These are phyloP conservation scores for Ascochyta viciae-villosae DNA, from an alignment of 2,329 filamentous ascomycete genomes.

Conservation along the genomic window DNA sequence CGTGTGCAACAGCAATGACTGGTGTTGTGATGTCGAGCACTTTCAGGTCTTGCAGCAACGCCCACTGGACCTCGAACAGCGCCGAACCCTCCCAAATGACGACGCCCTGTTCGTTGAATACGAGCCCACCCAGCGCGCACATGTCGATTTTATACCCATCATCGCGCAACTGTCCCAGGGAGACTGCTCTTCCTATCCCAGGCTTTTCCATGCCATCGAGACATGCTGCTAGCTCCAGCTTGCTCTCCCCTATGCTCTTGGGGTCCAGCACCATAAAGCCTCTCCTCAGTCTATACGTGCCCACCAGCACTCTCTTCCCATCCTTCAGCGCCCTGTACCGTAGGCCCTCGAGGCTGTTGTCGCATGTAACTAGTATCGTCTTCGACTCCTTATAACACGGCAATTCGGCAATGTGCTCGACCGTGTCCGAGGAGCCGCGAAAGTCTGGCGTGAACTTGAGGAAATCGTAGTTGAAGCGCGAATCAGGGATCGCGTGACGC, in stretches of 20 bases:
- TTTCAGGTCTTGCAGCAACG: slow-evolving; percentile 47
- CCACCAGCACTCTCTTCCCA: slow-evolving; percentile 52
- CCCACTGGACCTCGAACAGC: slow-evolving; percentile 56
- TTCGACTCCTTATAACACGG: slow-evolving; percentile 41
- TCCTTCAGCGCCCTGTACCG: slow-evolving; percentile 49
- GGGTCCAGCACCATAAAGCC: slow-evolving; percentile 55
- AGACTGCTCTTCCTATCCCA: slow-evolving; percentile 44
- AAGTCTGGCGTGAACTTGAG: slow-evolving; percentile 55
- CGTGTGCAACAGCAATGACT: slow-evolving; percentile 50
- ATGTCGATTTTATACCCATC: slow-evolving; percentile 41
- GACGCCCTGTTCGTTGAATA: slow-evolving; percentile 50
- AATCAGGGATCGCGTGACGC: slow-evolving; percentile 52
- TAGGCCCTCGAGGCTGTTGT: slow-evolving; percentile 55
- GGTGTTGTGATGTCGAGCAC: slow-evolving; percentile 35
- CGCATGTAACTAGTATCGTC: slow-evolving; percentile 52
- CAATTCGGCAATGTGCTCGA: slow-evolving; percentile 40
- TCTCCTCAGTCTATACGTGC: slow-evolving; percentile 52
- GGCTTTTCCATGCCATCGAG: slow-evolving; percentile 55
- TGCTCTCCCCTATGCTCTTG: slow-evolving; percentile 32
- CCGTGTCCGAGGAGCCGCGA: slow-evolving; percentile 45
- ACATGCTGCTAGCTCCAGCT: slow-evolving; percentile 46
- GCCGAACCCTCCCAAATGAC: slow-evolving; percentile 52
- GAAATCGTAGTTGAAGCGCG: slow-evolving; percentile 55
- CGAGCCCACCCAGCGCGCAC: slow-evolving; percentile 52
- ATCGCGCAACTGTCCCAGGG: slow-evolving; percentile 47